Evolutionary conservation across 1,139 yeast species (phyloP).

Genomic region (Saccharomyces hybrid): DNA sequence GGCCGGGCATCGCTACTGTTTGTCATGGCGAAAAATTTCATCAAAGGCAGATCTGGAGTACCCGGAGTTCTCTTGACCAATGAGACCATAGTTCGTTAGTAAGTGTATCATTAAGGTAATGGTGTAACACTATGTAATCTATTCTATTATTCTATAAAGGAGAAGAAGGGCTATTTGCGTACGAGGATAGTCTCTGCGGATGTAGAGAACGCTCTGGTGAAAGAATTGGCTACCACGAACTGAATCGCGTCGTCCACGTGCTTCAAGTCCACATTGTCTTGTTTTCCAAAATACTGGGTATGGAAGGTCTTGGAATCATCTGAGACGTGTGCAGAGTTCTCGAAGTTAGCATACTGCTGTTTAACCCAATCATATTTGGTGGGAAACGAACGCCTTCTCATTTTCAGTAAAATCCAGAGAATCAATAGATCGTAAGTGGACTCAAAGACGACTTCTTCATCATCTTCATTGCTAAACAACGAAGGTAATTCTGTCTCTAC

Average conservation of each 20-base stretch:
- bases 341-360: slow-evolving; percentile 5
- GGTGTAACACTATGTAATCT: neutral
- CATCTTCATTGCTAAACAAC: slow-evolving; percentile 9
- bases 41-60: neutral
- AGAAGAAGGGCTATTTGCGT: neutral
- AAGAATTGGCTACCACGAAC: slow-evolving; percentile 15
- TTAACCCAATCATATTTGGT: slow-evolving; percentile 16
- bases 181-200: neutral
- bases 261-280: slow-evolving; percentile 7
- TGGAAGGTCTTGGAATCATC: slow-evolving; percentile 7
- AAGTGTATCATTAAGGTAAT: neutral
- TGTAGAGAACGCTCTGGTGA: slow-evolving; percentile 11
- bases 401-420: slow-evolving; percentile 23
- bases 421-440: slow-evolving; percentile 18
- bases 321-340: neutral
- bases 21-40: neutral
- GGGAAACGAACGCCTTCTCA: slow-evolving; percentile 12
- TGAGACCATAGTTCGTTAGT: neutral
- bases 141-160: neutral
- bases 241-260: slow-evolving; percentile 10
- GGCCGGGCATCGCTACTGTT: neutral
- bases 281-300: neutral
- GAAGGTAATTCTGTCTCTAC: slow-evolving; percentile 14
- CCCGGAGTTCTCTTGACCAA: neutral
- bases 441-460: slow-evolving; percentile 17